phyloP scores from a whole-genome alignment of 1,139 yeast genomes.

The Pichia sp. region DNA sequence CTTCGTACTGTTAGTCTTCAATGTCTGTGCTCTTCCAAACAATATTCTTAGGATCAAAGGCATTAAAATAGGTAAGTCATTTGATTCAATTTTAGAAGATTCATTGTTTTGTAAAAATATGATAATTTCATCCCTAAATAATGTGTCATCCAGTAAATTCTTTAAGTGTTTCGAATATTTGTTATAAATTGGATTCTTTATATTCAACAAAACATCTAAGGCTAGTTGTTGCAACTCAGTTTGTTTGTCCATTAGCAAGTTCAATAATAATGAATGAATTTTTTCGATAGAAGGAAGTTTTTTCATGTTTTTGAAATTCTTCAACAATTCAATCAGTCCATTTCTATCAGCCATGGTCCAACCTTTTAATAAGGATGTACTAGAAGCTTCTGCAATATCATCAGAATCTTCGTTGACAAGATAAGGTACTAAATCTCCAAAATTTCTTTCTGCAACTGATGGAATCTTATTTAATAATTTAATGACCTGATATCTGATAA shows the following conservation, averaged over 20 bases:
- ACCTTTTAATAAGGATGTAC: conserved; percentile 17
- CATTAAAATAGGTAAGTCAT: conserved; percentile 53
- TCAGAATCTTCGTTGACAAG: conserved; percentile 33
- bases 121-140: conserved; percentile 78
- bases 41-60: conserved; percentile 71
- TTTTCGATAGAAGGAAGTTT: conserved; percentile 42
- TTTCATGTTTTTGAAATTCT: conserved; percentile 58
- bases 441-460: conserved; percentile 56
- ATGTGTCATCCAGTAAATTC: conserved; percentile 72
- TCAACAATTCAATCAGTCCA: conserved; percentile 50
- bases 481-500: conserved; percentile 40
- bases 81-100: conserved; percentile 49
- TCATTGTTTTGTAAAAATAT: conserved; percentile 45
- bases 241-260: conserved; percentile 55
- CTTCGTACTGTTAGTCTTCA: conserved; percentile 53
- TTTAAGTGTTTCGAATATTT: conserved; percentile 68
- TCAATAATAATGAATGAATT: conserved; percentile 46
- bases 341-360: conserved; percentile 63
- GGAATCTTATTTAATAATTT: conserved; percentile 50
- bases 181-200: conserved; percentile 46
- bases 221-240: conserved; percentile 65
- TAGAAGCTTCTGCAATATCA: conserved; percentile 15
- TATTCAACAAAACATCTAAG: conserved; percentile 61
- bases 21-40: conserved; percentile 76
- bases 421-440: conserved; percentile 47